Evolutionary conservation across 2,329 filamentous ascomycete species (phyloP).

Genomic region (Cladophialophora immunda): DNA sequence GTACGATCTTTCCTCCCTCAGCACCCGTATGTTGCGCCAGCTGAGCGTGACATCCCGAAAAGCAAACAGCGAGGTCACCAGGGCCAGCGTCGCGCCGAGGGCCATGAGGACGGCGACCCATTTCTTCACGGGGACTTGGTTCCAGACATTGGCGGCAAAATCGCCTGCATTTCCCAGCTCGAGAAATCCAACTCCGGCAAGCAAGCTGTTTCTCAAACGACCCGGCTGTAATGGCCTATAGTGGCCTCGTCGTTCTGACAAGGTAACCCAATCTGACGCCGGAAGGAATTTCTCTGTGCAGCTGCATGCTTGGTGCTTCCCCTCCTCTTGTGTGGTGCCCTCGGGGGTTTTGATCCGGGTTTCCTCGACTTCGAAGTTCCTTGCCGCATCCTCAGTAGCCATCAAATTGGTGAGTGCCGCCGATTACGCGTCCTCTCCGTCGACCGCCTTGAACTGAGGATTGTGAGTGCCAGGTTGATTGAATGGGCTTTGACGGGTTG

Average conservation of each 20-base stretch:
- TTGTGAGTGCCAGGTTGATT: background rate
- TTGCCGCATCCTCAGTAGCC: background rate
- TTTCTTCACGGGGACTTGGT: constrained; percentile 58
- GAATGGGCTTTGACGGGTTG: background rate
- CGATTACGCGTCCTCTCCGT: background rate
- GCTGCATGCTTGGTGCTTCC: background rate
- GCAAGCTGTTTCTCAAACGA: constrained; percentile 44
- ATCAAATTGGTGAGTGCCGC: background rate
- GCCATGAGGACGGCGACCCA: constrained; percentile 63
- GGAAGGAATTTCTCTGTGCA: background rate
- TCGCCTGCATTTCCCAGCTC: constrained; percentile 66
- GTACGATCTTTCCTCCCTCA: constrained; percentile 53
- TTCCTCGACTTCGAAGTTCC: background rate
- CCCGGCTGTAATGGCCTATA: background rate
- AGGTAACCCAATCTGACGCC: constrained; percentile 5
- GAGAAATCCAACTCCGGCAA: constrained; percentile 58
- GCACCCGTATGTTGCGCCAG: constrained; percentile 57
- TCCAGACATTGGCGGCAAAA: constrained; percentile 68
- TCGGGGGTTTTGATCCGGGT: background rate
- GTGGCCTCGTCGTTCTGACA: background rate
- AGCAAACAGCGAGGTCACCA: constrained; percentile 57
- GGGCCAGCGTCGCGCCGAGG: constrained; percentile 59
- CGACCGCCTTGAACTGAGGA: background rate
- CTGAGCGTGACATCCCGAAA: constrained; percentile 55
- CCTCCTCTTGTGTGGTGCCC: background rate